Evolutionary conservation across 1,284 basidiomycete genomes (phyloP).

Genomic region (Cutaneotrichosporon dermatis): DNA sequence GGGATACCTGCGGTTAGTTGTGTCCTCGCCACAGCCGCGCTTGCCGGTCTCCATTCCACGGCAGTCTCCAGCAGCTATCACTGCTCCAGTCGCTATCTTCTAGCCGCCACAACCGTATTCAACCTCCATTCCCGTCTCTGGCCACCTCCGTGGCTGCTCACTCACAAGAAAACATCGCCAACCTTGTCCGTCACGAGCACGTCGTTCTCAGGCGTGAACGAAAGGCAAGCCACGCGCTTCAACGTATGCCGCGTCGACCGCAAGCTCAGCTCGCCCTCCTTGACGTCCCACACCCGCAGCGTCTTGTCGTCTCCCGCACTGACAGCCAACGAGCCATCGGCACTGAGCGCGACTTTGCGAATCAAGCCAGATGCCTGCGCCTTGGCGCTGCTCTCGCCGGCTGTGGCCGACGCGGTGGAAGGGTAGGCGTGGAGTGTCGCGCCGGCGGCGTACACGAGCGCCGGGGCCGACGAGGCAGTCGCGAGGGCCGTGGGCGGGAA

Average conservation of each 20-base stretch:
- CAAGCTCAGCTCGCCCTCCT: constrained; percentile 1
- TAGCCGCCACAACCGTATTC: too few species aligned
- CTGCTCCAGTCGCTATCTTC: too few species aligned
- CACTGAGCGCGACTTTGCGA: constrained; percentile 58
- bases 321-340: constrained; percentile 55
- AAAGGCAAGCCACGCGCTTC: constrained; percentile 27
- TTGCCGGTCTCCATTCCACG: too few species aligned
- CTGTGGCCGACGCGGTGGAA: constrained; percentile 7
- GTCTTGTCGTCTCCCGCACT: constrained; percentile 73
- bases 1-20: constrained; percentile 31
- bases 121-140: not conserved
- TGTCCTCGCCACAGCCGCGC: too few species aligned
- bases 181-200: constrained; percentile 45
- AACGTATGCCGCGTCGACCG: constrained; percentile 11
- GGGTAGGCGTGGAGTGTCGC: constrained; percentile 14
- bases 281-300: constrained; percentile 66
- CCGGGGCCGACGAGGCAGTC: constrained; percentile 8
- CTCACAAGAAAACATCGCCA: constrained; percentile 42
- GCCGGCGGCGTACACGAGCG: constrained; percentile 12
- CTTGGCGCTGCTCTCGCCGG: constrained; percentile 13
- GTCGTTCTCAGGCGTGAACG: constrained; percentile 21
- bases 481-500: constrained; percentile 19
- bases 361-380: constrained; percentile 49
- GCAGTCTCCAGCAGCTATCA: too few species aligned
- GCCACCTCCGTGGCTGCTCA: not conserved